A percentile compares a stretch with the other conserved stretches of the same genome.
phyloP scores from a whole-genome alignment of 2,329 filamentous ascomycete genomes.

The Bisporella sp. region DNA sequence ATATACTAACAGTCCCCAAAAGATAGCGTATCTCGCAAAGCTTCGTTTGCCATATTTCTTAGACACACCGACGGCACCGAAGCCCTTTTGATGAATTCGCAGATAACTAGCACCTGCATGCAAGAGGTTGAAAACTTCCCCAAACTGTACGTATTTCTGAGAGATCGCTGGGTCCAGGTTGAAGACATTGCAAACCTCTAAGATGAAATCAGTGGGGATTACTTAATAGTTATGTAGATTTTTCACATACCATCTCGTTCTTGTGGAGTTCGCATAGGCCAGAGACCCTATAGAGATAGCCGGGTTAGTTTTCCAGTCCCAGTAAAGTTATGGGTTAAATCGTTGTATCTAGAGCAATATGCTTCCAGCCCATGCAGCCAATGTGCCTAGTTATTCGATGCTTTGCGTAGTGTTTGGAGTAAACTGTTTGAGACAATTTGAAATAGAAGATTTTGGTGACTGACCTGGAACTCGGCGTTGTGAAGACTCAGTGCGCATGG shows the following conservation, averaged over 20 bases:
- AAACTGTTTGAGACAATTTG: no score
- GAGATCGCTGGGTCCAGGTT: constrained; percentile 51
- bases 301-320: no score
- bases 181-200: constrained; percentile 57
- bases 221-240: no score
- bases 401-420: no score
- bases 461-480: constrained; percentile 57
- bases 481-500: constrained; percentile 58
- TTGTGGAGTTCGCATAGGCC: constrained; percentile 56
- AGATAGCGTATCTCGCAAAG: constrained; percentile 60
- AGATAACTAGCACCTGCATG: constrained; percentile 57
- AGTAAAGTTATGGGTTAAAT: no score
- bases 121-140: constrained; percentile 61
- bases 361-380: no score
- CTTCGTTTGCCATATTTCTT: constrained; percentile 63
- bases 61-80: constrained; percentile 60
- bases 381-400: no score
- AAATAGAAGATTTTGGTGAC: no score
- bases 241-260: constrained; percentile 37
- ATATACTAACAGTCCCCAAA: constrained; percentile 42
- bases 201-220: no score
- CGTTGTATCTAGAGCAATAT: no score
- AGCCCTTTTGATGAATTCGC: constrained; percentile 60
- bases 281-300: constrained; percentile 38
- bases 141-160: constrained; percentile 57